These are phyloP conservation scores for Thalassiosira pacifica DNA, from an alignment of 352 stramenopile genomes.

Conservation along the genomic window DNA sequence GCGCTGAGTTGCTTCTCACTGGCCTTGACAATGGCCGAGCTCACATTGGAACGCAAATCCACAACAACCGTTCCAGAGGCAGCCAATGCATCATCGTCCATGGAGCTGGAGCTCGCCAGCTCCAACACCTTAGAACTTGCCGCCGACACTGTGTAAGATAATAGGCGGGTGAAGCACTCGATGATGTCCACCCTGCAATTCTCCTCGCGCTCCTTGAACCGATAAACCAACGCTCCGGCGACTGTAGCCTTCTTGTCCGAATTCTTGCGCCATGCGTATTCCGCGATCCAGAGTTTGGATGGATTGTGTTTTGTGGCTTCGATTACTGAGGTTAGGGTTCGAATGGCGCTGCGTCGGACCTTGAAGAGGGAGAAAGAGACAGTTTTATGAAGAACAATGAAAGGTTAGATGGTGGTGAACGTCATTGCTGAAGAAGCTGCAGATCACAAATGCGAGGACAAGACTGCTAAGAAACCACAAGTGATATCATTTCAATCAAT, in stretches of 20 bases:
- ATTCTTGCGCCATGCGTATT: constrained; percentile 68
- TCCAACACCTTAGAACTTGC: constrained; percentile 68
- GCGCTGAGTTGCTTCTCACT: constrained; percentile 84
- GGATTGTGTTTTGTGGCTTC: constrained; percentile 91
- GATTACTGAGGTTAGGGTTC: constrained; percentile 80
- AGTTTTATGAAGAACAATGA: no score
- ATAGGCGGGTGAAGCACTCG: constrained; percentile 92
- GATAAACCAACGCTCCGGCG: constrained; percentile 77
- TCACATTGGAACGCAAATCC: constrained; percentile 77
- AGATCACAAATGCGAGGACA: no score
- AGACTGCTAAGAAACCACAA: no score
- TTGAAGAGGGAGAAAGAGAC: no score
- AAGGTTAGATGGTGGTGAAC: no score
- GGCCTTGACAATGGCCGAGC: constrained; percentile 76
- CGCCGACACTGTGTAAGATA: constrained; percentile 89
- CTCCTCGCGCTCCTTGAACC: constrained; percentile 96
- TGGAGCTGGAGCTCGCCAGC: constrained; percentile 52
- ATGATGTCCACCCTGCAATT: constrained; percentile 98
- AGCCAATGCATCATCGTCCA: constrained; percentile 54
- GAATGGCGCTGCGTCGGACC: constrained; percentile 89
- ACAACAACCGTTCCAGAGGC: constrained; percentile 52
- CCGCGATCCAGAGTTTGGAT: constrained; percentile 89
- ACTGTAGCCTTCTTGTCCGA: constrained; percentile 82
- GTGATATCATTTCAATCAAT: no score
- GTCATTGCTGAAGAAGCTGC: no score